Evolutionary conservation across 1,284 basidiomycete genomes (phyloP).

Genomic region (Fistulina hepatica): DNA sequence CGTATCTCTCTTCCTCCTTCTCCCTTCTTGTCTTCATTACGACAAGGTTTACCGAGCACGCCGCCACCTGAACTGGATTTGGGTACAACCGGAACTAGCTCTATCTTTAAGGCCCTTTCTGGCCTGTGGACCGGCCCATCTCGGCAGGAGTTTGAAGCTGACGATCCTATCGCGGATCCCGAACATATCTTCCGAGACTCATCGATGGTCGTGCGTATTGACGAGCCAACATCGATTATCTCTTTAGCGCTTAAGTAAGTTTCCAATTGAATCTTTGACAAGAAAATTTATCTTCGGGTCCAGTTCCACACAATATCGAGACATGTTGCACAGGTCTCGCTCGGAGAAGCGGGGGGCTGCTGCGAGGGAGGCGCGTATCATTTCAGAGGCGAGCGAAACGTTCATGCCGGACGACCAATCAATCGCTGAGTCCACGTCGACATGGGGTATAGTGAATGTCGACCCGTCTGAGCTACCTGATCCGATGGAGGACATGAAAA

Average conservation of each 20-base stretch:
- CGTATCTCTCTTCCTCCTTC: conserved; percentile 41
- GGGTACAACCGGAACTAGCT: conserved; percentile 45
- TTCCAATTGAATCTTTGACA: conserved; percentile 2
- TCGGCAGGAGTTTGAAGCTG: conserved; percentile 42
- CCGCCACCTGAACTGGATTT: conserved; percentile 48
- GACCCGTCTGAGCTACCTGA: conserved; percentile 53
- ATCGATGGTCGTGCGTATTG: conserved; percentile 90
- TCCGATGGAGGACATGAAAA: conserved; percentile 64
- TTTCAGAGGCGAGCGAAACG: conserved; percentile 52
- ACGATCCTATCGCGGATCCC: conserved; percentile 61
- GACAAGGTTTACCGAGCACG: conserved; percentile 33
- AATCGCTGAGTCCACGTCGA: conserved; percentile 68
- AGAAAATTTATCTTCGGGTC: conserved; percentile 4
- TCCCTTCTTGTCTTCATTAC: conserved; percentile 35
- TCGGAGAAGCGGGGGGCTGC: conserved; percentile 55
- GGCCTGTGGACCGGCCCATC: conserved; percentile 60
- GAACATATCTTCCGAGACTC: conserved; percentile 95
- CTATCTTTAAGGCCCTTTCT: conserved; percentile 79
- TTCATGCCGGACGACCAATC: conserved; percentile 84
- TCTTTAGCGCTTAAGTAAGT: conserved; percentile 84
- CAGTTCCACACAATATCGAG: conserved; percentile 82
- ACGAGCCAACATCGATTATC: conserved; percentile 97
- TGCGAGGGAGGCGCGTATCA: conserved; percentile 48
- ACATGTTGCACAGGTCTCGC: conserved; percentile 68
- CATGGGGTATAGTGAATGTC: conserved; percentile 80